Conservation (phyloP, 2,329 filamentous ascomycete genomes). For the Zasmidium cellare region DNA sequence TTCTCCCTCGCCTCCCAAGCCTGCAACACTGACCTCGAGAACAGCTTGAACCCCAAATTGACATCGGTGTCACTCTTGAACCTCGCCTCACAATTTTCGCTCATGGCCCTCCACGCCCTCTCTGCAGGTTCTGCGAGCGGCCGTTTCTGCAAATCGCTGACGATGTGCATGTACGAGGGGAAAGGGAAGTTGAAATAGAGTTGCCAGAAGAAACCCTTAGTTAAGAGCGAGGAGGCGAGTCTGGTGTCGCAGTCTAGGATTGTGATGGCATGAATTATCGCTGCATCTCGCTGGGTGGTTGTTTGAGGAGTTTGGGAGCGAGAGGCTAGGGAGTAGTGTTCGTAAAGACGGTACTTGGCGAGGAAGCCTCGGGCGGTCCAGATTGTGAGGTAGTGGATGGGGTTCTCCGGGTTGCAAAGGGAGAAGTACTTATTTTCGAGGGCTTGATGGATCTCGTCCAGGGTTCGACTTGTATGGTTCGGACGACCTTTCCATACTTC, state of each 20-base stretch:
- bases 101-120: background rate
- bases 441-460: conserved; percentile 35
- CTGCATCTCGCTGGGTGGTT: conserved; percentile 27
- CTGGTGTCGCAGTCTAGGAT: conserved; percentile 52
- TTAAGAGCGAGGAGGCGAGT: conserved; percentile 43
- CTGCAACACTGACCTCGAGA: background rate
- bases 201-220: conserved; percentile 46
- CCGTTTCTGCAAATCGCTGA: background rate
- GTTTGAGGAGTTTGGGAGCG: conserved; percentile 20
- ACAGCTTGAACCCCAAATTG: background rate
- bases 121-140: background rate
- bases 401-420: conserved; percentile 41
- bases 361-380: conserved; percentile 48
- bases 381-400: conserved; percentile 50
- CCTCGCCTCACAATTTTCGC: background rate
- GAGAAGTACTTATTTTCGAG: conserved; percentile 52
- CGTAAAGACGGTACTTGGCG: conserved; percentile 52
- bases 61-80: background rate
- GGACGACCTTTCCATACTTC: conserved; percentile 33
- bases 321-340: conserved; percentile 43
- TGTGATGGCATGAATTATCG: conserved; percentile 35
- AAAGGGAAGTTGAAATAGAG: conserved; percentile 50
- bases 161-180: conserved; percentile 47
- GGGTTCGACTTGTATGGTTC: conserved; percentile 24
- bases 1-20: background rate